Conservation (phyloP, 192 early-diverging fungal species). For the Backusella sp. region DNA sequence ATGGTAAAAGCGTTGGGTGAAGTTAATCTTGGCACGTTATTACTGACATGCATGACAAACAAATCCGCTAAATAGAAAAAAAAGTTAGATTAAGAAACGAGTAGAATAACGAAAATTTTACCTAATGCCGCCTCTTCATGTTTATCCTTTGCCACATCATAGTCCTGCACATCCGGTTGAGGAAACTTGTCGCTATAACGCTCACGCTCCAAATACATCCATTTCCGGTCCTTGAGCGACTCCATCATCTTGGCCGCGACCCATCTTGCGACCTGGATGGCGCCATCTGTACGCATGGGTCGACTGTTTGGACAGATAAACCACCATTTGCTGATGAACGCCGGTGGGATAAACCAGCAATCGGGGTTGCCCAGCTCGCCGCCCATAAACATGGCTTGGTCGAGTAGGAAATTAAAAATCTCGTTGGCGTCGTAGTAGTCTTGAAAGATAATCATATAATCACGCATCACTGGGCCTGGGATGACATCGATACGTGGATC, state of each 20-base stretch:
- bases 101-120: not conserved
- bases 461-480: constrained; percentile 29
- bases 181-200: not conserved
- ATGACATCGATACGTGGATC: constrained; percentile 31
- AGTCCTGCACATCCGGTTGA: not conserved
- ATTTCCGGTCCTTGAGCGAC: not conserved
- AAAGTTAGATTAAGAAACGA: not conserved
- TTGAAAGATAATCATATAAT: constrained; percentile 30
- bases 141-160: not conserved
- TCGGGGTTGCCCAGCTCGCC: constrained; percentile 28
- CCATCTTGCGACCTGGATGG: not conserved
- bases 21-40: not conserved
- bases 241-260: not conserved
- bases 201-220: not conserved
- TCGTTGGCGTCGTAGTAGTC: constrained; percentile 32
- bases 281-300: not conserved
- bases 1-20: not conserved
- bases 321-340: constrained; percentile 24
- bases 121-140: not conserved
- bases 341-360: constrained; percentile 23
- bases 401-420: constrained; percentile 17
- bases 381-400: constrained; percentile 21
- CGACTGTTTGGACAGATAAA: constrained; percentile 20
- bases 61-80: not conserved
- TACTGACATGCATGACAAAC: not conserved